A percentile compares a stretch with the other conserved stretches of the same genome.
phyloP scores from a whole-genome alignment of 345 rosid genomes.

The Gossypium sturtianum region DNA sequence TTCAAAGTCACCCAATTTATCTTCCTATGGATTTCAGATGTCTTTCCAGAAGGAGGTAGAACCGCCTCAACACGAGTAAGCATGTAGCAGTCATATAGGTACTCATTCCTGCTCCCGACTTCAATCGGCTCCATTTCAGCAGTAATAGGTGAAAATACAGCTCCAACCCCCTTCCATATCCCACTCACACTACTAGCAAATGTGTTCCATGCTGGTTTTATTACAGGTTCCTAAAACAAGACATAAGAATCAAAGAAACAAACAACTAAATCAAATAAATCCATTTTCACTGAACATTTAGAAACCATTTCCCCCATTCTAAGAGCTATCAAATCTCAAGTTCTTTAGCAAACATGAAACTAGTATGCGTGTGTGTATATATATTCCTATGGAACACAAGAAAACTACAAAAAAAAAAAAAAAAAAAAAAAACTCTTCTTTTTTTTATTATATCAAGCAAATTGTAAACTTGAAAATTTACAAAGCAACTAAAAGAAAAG shows the following conservation, averaged over 20 bases:
- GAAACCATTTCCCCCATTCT: background rate
- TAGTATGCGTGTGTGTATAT: background rate
- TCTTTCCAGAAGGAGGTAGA: constrained; percentile 29
- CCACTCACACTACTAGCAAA: constrained; percentile 91
- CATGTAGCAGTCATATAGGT: constrained; percentile 74
- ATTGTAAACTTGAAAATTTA: background rate
- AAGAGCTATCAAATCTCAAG: background rate
- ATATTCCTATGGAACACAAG: background rate
- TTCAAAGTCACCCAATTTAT: constrained; percentile 88
- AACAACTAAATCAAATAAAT: background rate
- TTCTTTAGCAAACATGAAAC: background rate
- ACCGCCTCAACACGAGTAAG: constrained; percentile 49
- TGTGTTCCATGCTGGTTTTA: constrained; percentile 75
- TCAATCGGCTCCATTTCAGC: constrained; percentile 92
- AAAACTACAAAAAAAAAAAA: background rate
- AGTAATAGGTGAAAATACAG: constrained; percentile 76
- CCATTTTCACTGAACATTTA: background rate
- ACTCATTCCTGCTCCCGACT: constrained; percentile 56
- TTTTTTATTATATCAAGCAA: background rate
- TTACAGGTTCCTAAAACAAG: constrained; percentile 70
- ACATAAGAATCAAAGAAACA: background rate
- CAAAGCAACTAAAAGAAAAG: background rate
- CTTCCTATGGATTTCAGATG: constrained; percentile 60
- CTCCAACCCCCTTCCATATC: constrained; percentile 95
- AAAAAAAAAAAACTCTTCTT: background rate